phyloP scores from a whole-genome alignment of 768 basidiomycete species.

The Rhodotorula toruloides region DNA sequence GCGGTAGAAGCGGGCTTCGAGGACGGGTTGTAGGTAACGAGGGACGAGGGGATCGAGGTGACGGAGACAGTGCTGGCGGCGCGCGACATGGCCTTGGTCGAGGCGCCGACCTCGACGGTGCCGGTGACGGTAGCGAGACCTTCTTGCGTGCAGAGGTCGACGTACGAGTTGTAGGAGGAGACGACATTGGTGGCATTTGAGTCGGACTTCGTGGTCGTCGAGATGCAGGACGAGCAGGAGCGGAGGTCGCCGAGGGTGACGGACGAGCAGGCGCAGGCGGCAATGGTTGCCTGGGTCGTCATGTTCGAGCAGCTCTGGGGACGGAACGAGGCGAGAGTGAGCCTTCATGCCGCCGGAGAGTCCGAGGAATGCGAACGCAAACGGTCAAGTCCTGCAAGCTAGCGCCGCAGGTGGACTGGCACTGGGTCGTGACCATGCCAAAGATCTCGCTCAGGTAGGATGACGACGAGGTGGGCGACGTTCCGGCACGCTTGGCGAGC shows the following conservation, averaged over 20 bases:
- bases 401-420: constrained; percentile 4
- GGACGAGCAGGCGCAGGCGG: constrained; percentile 33
- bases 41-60: neutral
- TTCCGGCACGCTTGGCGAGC: constrained; percentile 13
- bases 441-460: constrained; percentile 24
- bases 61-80: neutral
- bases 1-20: constrained; percentile 18
- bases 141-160: constrained; percentile 31
- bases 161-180: constrained; percentile 31
- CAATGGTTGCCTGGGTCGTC: constrained; percentile 20
- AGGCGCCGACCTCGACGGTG: constrained; percentile 28
- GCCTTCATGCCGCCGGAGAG: neutral
- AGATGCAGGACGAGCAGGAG: constrained; percentile 25
- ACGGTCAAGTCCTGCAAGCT: constrained; percentile 14
- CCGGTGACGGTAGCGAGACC: constrained; percentile 35
- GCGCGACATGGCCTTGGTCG: constrained; percentile 20
- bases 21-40: constrained; percentile 15
- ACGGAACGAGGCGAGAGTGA: neutral
- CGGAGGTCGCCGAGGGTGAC: constrained; percentile 24
- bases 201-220: constrained; percentile 4
- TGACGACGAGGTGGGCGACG: constrained; percentile 7
- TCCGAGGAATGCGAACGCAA: neutral
- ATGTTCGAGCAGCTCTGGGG: constrained; percentile 19
- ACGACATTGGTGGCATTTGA: constrained; percentile 26
- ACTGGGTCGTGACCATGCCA: neutral